A percentile compares a stretch with the other conserved stretches of the same genome.
Conservation (phyloP, 2,329 filamentous ascomycete species). For the Cladosporium sp. region DNA sequence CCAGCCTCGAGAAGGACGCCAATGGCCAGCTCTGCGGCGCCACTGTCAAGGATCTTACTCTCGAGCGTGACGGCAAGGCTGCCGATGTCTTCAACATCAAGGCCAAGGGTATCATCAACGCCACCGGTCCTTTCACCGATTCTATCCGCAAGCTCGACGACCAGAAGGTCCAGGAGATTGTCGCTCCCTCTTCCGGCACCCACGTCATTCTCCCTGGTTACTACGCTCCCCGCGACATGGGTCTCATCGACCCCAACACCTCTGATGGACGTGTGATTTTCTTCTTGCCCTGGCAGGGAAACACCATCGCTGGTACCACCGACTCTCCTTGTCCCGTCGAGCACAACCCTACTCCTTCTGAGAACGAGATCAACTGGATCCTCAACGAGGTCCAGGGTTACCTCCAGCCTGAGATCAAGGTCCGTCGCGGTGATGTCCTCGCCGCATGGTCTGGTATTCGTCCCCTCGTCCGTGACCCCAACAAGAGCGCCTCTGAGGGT, state of each 20-base stretch:
- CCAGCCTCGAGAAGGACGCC: conserved; percentile 70
- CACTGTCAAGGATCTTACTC: conserved; percentile 68
- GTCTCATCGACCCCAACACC: conserved; percentile 80
- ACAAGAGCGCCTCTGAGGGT: conserved; percentile 81
- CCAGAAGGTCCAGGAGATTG: conserved; percentile 69
- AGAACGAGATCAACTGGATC: conserved; percentile 87
- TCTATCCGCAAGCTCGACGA: conserved; percentile 85
- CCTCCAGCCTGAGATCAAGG: conserved; percentile 78
- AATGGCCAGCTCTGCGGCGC: conserved; percentile 74
- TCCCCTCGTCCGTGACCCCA: conserved; percentile 81
- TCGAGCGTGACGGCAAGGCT: conserved; percentile 63
- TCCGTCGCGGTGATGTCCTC: conserved; percentile 81
- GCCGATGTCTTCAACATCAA: conserved; percentile 67
- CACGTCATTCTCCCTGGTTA: conserved; percentile 86
- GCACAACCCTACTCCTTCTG: conserved; percentile 72
- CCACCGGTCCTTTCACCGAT: conserved; percentile 85
- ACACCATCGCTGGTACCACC: conserved; percentile 87
- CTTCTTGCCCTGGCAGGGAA: conserved; percentile 91
- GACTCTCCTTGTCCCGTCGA: conserved; percentile 74
- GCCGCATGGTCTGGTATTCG: conserved; percentile 88
- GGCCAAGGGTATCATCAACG: conserved; percentile 82
- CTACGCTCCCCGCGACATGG: conserved; percentile 83
- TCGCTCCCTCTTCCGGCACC: conserved; percentile 80
- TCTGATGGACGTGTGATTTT: conserved; percentile 90
- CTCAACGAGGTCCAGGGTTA: conserved; percentile 80